Conservation (phyloP, 352 stramenopile genomes). For the Phytophthora foliorum region DNA sequence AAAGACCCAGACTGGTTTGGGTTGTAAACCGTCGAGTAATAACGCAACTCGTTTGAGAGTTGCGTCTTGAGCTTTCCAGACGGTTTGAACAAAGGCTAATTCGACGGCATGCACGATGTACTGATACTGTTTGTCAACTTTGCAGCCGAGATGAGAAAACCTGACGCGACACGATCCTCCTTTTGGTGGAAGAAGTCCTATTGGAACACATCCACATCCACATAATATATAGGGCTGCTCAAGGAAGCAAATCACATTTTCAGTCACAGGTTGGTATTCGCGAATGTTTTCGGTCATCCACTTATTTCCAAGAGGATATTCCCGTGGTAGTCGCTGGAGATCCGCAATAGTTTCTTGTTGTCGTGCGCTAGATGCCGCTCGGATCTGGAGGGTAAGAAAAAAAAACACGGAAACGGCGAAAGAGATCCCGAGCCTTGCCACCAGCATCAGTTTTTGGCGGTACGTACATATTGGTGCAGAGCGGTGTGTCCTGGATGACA, state of each 20-base stretch:
- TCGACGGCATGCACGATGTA: not conserved
- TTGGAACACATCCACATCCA: too few relatives aligned
- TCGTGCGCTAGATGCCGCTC: not conserved
- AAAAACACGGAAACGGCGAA: slow-evolving; percentile 1
- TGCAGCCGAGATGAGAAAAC: not conserved
- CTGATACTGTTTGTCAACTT: not conserved
- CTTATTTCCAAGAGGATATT: not conserved
- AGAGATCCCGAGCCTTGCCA: not conserved
- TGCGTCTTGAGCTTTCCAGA: slow-evolving; percentile 8
- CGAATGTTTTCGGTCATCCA: not conserved
- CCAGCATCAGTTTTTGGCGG: not conserved
- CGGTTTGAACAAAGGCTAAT: not conserved
- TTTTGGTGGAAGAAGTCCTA: not conserved
- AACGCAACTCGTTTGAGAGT: not conserved
- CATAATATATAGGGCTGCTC: too few relatives aligned
- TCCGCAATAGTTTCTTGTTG: not conserved
- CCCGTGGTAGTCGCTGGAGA: not conserved
- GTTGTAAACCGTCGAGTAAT: not conserved
- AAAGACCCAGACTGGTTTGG: not conserved
- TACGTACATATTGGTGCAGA: slow-evolving; percentile 1
- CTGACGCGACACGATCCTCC: not conserved
- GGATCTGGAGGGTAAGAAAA: not conserved
- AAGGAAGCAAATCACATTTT: not conserved
- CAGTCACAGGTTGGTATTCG: not conserved
- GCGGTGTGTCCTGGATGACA: not conserved